phyloP scores from a whole-genome alignment of 495 filamentous ascomycete species.

The Penicillium cinerascens region DNA sequence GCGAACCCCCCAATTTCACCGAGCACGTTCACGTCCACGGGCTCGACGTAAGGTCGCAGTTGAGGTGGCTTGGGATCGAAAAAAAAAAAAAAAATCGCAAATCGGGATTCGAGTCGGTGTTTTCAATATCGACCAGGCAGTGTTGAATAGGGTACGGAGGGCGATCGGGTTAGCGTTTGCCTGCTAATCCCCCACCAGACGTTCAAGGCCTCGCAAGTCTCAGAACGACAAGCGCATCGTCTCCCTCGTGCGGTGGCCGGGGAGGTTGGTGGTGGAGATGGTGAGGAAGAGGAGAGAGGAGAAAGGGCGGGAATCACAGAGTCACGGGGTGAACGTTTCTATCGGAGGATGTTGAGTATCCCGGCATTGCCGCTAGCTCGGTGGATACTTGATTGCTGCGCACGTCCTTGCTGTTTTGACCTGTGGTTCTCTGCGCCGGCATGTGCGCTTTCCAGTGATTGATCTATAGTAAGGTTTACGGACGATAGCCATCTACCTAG shows the following conservation, averaged over 20 bases:
- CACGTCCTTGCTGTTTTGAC: conserved; percentile 7
- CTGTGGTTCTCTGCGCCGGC: no score
- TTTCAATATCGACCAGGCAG: neutral
- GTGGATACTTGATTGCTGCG: conserved; percentile 10
- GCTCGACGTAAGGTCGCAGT: neutral
- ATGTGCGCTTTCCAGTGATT: neutral
- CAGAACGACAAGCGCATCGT: conserved; percentile 14
- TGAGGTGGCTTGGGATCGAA: neutral
- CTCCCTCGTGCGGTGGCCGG: neutral
- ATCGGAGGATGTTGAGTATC: neutral
- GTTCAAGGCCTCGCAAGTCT: conserved; percentile 4
- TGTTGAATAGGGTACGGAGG: neutral
- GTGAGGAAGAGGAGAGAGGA: conserved; percentile 4
- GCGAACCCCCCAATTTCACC: neutral
- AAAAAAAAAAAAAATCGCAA: neutral
- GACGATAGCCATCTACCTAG: no score
- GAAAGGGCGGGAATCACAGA: conserved; percentile 4
- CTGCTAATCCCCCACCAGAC: conserved; percentile 14
- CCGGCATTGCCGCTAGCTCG: conserved; percentile 18
- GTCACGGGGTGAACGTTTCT: conserved; percentile 13
- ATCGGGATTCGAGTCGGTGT: neutral
- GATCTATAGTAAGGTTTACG: neutral
- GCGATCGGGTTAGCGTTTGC: conserved; percentile 2
- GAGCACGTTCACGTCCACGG: neutral
- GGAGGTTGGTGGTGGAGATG: neutral